phyloP scores from a whole-genome alignment of 768 basidiomycete genomes.

The Rubroboletus satanas region DNA sequence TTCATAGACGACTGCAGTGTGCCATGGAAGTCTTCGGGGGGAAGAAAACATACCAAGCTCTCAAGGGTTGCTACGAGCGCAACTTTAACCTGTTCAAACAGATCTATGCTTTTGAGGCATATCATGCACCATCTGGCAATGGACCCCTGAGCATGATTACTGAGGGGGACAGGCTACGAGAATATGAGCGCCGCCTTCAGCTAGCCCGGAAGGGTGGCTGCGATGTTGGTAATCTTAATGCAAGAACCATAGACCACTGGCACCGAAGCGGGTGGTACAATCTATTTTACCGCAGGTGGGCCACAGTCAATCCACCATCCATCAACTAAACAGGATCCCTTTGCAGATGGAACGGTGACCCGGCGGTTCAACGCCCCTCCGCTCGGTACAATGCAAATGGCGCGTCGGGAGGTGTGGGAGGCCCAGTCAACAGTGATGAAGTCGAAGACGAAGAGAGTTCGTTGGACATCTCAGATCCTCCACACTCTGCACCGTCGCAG shows the following conservation, averaged over 20 bases:
- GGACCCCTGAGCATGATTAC: slow-evolving; percentile 39
- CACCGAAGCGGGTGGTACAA: slow-evolving; percentile 73
- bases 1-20: slow-evolving; percentile 43
- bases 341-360: slow-evolving; percentile 63
- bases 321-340: slow-evolving; percentile 2
- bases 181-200: slow-evolving; percentile 70
- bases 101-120: slow-evolving; percentile 68
- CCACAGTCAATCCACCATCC: not conserved
- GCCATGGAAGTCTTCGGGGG: slow-evolving; percentile 65
- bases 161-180: slow-evolving; percentile 63
- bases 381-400: slow-evolving; percentile 35
- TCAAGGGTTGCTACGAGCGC: slow-evolving; percentile 83
- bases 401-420: slow-evolving; percentile 25
- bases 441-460: slow-evolving; percentile 51
- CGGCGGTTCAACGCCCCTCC: slow-evolving; percentile 51
- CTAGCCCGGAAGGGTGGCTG: slow-evolving; percentile 60
- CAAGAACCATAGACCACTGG: slow-evolving; percentile 77
- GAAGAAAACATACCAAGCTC: slow-evolving; percentile 79
- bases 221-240: slow-evolving; percentile 70
- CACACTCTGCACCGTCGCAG: slow-evolving; percentile 29
- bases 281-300: slow-evolving; percentile 64
- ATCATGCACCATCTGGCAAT: slow-evolving; percentile 32
- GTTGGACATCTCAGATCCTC: slow-evolving; percentile 39
- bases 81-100: slow-evolving; percentile 85
- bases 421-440: slow-evolving; percentile 38